A percentile compares a stretch with the other conserved stretches of the same genome.
Evolutionary conservation across 1,139 yeast species (phyloP).

Genomic region (Pichia inconspicua): DNA sequence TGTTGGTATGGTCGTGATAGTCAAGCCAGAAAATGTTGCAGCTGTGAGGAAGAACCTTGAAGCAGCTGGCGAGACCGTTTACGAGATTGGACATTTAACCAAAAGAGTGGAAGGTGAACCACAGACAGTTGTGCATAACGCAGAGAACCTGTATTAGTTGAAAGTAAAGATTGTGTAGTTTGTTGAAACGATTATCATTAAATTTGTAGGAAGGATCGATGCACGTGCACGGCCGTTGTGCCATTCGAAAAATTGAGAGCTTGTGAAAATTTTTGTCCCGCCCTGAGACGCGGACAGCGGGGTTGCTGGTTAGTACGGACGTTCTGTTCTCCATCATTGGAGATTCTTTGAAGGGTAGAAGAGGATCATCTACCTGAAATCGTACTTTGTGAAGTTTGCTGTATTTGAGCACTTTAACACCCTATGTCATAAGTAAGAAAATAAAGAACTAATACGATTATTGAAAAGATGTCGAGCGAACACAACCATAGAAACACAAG

Average conservation of each 20-base stretch:
- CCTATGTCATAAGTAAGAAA: not conserved
- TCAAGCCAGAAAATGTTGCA: slow-evolving; percentile 53
- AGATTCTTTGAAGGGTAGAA: not conserved
- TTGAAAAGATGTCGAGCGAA: slow-evolving; percentile 37
- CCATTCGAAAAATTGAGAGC: too few relatives aligned
- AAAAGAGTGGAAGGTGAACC: slow-evolving; percentile 44
- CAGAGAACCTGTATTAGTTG: slow-evolving; percentile 30
- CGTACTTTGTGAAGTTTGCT: too few relatives aligned
- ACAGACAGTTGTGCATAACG: slow-evolving; percentile 62
- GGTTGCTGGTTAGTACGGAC: not conserved
- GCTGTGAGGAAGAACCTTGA: slow-evolving; percentile 47
- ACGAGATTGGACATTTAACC: slow-evolving; percentile 67
- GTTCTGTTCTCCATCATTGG: not conserved
- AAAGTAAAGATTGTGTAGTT: too few relatives aligned
- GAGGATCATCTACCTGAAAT: too few relatives aligned
- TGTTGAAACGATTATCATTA: too few relatives aligned
- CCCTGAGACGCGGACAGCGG: not conserved
- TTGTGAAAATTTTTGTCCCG: not conserved
- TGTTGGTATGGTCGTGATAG: slow-evolving; percentile 93
- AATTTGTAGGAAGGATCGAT: too few relatives aligned
- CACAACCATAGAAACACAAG: slow-evolving; percentile 15
- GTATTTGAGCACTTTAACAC: not conserved
- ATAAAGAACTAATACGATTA: too few relatives aligned
- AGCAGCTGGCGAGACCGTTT: slow-evolving; percentile 68
- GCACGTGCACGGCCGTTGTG: not conserved